Conservation (phyloP, 352 stramenopile species). For the Pythium phragmitis region DNA sequence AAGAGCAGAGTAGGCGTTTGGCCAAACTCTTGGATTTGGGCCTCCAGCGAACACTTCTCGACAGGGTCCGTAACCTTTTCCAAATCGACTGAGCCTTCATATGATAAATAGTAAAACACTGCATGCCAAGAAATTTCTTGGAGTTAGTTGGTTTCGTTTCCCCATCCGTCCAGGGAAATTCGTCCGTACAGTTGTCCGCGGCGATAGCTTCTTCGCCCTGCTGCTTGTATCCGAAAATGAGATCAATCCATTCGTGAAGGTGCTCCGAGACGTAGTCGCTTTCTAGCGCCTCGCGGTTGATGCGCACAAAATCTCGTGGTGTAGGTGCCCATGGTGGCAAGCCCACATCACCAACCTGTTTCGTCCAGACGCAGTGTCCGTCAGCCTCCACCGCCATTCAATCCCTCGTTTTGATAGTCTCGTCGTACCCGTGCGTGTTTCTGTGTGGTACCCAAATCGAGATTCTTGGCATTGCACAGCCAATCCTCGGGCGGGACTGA, state of each 20-base stretch:
- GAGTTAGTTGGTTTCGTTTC: neutral
- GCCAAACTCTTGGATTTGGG: constrained; percentile 92
- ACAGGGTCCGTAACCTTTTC: constrained; percentile 88
- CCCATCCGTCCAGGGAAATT: neutral
- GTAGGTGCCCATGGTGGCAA: constrained; percentile 93
- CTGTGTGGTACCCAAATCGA: constrained; percentile 93
- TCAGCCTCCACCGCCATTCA: neutral
- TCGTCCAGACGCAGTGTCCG: constrained; percentile 4
- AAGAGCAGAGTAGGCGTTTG: constrained; percentile 88
- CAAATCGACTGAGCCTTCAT: constrained; percentile 85
- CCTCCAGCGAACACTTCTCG: constrained; percentile 92
- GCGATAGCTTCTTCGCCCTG: constrained; percentile 66
- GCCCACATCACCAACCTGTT: constrained; percentile 91
- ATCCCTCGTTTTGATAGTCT: neutral
- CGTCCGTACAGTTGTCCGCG: constrained; percentile 71
- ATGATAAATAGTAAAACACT: constrained; percentile 91
- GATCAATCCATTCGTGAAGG: constrained; percentile 82
- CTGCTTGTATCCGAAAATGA: constrained; percentile 84
- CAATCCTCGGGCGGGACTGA: constrained; percentile 84
- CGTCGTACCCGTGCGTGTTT: constrained; percentile 40
- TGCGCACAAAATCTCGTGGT: constrained; percentile 76
- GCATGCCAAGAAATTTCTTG: neutral
- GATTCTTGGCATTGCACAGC: constrained; percentile 94
- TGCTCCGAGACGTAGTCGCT: constrained; percentile 69
- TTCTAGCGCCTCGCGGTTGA: constrained; percentile 70